These are phyloP conservation scores for Ogataea paraovalis DNA, from an alignment of 805 yeast genomes.

Conservation along the genomic window DNA sequence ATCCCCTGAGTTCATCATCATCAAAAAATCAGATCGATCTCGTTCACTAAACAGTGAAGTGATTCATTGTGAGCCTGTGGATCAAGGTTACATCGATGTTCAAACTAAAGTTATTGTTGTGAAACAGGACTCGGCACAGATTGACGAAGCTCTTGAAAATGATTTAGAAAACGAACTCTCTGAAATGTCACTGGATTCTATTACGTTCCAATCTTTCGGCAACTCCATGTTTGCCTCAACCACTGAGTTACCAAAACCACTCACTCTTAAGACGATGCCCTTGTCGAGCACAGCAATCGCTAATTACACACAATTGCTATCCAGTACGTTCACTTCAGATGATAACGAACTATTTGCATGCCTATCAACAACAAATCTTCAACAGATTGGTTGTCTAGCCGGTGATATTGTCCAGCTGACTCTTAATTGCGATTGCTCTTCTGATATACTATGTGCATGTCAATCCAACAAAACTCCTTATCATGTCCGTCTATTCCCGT, in stretches of 20 bases:
- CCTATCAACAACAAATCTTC: constrained; percentile 46
- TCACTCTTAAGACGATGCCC: constrained; percentile 8
- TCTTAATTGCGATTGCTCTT: constrained; percentile 14
- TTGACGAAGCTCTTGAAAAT: constrained; percentile 6
- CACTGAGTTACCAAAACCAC: constrained; percentile 4
- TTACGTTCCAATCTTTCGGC: constrained; percentile 9
- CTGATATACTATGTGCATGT: constrained; percentile 18
- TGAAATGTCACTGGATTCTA: constrained; percentile 8
- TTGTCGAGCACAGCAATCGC: constrained; percentile 10
- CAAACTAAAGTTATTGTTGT: constrained; percentile 55
- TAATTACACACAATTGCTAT: constrained; percentile 16
- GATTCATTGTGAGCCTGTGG: constrained; percentile 65
- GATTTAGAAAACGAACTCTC: constrained; percentile 9
- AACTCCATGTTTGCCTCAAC: constrained; percentile 9
- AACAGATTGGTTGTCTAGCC: constrained; percentile 57
- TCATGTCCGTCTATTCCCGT: constrained; percentile 48
- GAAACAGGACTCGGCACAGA: constrained; percentile 21
- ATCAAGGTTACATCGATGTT: constrained; percentile 53
- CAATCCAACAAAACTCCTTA: constrained; percentile 5
- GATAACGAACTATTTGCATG: constrained; percentile 46
- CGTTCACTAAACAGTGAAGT: constrained; percentile 47
- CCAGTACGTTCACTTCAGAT: constrained; percentile 27
- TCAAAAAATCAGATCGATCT: constrained; percentile 41
- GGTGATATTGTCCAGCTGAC: constrained; percentile 57
- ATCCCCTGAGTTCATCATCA: constrained; percentile 19